Evolutionary conservation across 75 land plant species (phyloP), one percentile per base, ranked within the genome.

Genomic region (Selaginella tamariscina): DNA sequence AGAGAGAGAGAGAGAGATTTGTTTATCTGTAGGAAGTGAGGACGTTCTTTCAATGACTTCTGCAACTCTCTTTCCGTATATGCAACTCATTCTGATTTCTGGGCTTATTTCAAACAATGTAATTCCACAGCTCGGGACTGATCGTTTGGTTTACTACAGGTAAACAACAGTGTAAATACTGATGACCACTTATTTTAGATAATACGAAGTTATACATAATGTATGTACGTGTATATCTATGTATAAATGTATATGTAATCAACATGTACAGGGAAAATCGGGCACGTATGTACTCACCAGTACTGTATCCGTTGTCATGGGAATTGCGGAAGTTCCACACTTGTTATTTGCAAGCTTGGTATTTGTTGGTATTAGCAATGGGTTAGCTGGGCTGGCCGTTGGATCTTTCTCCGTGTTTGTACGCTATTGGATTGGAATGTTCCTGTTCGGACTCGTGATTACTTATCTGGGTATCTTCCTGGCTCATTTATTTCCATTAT

Each of bases 271-370:
- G 62, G 23, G 62, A 59, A 23, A 59, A 59, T 21, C 23, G 62
- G 21, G 62, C 62, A 59, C 8, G 26, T 2, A 59, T 59, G 62
- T 59, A 59, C 26, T 21, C 62, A 5, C 62, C 62, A 5, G 21
- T 59, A 5, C 26, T 59, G 62, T 59, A 59, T 59, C 62, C 62
- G 21, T n/a, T 59, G 62, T 59, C 24, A 8, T 59, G 62, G 62
- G 62, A 5, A 59, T 59, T n/a, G 21, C 62, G 9, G 62, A 59
- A 23, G 27, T 59, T 21, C 62, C 62, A 59, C 21, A 59, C 26
- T 26, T 59, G 21, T 21, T 59, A 23, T 21, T 59, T n/a, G 62
- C n/a, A 5, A 59, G 9, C 5, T 21, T 59, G 8, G 62, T 21
- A 5, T 59, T 59, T 9, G 62, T 59, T n/a, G 62, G 62, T 8